These are phyloP conservation scores for Naganishia friedmannii DNA, from an alignment of 768 basidiomycete species.

Conservation along the genomic window DNA sequence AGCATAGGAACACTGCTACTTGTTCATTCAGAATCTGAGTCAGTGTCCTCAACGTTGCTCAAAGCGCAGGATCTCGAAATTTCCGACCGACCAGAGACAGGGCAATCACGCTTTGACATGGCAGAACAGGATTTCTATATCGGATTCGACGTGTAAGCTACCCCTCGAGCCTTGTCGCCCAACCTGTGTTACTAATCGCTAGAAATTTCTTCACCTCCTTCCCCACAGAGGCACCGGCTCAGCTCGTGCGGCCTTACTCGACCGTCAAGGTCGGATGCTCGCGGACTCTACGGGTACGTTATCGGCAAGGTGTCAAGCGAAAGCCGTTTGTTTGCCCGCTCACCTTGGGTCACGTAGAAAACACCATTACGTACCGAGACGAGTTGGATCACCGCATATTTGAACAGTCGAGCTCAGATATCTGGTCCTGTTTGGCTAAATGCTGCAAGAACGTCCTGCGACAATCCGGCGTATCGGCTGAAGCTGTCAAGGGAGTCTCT, in stretches of 20 bases:
- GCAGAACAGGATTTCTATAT: slow-evolving; percentile 51
- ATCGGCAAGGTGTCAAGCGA: neutral
- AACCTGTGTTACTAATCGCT: too few species aligned
- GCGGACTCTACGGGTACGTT: slow-evolving; percentile 65
- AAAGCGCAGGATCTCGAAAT: too few species aligned
- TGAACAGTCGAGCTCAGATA: slow-evolving; percentile 88
- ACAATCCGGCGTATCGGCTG: slow-evolving; percentile 57
- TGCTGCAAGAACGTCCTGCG: slow-evolving; percentile 63
- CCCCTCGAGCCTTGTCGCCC: too few species aligned
- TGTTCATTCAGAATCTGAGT: too few species aligned
- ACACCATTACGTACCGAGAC: slow-evolving; percentile 83
- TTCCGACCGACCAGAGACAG: neutral
- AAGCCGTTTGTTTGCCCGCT: neutral
- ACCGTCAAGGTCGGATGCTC: slow-evolving; percentile 64
- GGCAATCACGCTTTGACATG: neutral
- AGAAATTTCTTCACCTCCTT: neutral
- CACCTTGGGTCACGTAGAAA: slow-evolving; percentile 53
- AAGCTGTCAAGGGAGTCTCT: slow-evolving; percentile 76
- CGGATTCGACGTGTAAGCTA: slow-evolving; percentile 56
- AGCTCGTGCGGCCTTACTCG: slow-evolving; percentile 78
- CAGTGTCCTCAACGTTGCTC: too few species aligned
- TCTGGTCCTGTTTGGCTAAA: slow-evolving; percentile 70
- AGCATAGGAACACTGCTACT: too few species aligned
- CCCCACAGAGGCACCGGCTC: slow-evolving; percentile 83
- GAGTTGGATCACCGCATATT: slow-evolving; percentile 83